phyloP scores from a whole-genome alignment of 116 monocot genomes.

The Iris pallida region DNA sequence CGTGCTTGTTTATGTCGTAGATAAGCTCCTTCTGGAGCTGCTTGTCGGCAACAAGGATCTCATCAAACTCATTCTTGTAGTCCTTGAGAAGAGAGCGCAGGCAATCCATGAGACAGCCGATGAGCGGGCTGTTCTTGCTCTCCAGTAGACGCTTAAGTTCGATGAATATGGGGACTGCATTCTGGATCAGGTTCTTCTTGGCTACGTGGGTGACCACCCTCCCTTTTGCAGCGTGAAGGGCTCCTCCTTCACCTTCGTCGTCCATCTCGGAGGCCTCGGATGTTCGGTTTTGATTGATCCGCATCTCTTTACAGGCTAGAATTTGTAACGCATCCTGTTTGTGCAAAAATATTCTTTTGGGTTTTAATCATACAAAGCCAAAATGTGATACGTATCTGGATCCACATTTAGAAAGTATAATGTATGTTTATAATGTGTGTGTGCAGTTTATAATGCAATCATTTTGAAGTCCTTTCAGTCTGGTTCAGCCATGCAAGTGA shows the following conservation, averaged over 20 bases:
- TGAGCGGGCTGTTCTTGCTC: constrained; percentile 87
- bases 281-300: constrained; percentile 42
- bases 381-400: no score
- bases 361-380: no score
- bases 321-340: constrained; percentile 75
- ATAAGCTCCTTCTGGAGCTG: constrained; percentile 94
- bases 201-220: constrained; percentile 79
- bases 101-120: constrained; percentile 86
- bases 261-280: constrained; percentile 49
- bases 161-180: constrained; percentile 88
- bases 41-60: constrained; percentile 86
- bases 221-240: constrained; percentile 51
- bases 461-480: no score
- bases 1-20: constrained; percentile 89
- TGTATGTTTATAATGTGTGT: no score
- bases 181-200: constrained; percentile 91
- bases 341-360: no score
- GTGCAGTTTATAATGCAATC: no score
- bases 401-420: no score
- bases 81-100: constrained; percentile 77
- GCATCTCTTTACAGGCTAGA: constrained; percentile 88
- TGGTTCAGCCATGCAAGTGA: no score
- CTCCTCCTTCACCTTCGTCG: constrained; percentile 46
- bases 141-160: constrained; percentile 85
- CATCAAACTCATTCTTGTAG: constrained; percentile 91